These are phyloP conservation scores for Pythium volutum DNA, from an alignment of 352 stramenopile genomes.

Conservation along the genomic window DNA sequence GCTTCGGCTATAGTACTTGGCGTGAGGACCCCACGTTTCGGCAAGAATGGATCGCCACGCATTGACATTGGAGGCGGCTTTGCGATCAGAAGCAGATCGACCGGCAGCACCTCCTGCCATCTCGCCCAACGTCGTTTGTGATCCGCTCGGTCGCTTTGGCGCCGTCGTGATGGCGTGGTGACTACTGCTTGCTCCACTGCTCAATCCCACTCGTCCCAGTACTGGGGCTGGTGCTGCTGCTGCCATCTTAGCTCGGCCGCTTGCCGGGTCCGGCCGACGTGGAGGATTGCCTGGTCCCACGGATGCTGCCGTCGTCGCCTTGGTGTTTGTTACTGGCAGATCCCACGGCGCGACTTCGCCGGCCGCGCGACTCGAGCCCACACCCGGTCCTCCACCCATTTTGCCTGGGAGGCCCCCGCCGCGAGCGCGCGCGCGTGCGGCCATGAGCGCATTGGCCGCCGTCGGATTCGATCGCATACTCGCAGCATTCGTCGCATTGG, in stretches of 20 bases:
- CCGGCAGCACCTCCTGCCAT: not conserved
- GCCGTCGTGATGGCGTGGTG: not conserved
- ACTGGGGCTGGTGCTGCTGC: not conserved
- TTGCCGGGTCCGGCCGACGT: not conserved
- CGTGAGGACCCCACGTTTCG: constrained; percentile 22
- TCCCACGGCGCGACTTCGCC: constrained; percentile 73
- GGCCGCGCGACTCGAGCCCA: constrained; percentile 23
- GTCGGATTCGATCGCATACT: constrained; percentile 47
- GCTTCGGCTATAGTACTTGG: constrained; percentile 13
- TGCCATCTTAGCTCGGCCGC: not conserved
- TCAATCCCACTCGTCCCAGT: constrained; percentile 8
- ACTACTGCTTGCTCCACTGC: not conserved
- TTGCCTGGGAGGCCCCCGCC: constrained; percentile 54
- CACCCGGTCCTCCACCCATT: constrained; percentile 40
- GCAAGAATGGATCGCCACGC: constrained; percentile 14
- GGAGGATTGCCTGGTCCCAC: not conserved
- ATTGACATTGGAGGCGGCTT: not conserved
- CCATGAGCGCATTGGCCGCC: constrained; percentile 69
- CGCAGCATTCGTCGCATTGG: constrained; percentile 5
- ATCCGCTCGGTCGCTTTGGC: constrained; percentile 6
- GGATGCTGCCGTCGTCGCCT: not conserved
- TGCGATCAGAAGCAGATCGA: not conserved
- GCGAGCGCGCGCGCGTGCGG: constrained; percentile 60
- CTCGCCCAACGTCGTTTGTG: not conserved
- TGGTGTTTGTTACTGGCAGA: constrained; percentile 51